A percentile compares a stretch with the other conserved stretches of the same genome.
phyloP scores from a whole-genome alignment of 768 basidiomycete genomes.

The Neoboletus magnificus region DNA sequence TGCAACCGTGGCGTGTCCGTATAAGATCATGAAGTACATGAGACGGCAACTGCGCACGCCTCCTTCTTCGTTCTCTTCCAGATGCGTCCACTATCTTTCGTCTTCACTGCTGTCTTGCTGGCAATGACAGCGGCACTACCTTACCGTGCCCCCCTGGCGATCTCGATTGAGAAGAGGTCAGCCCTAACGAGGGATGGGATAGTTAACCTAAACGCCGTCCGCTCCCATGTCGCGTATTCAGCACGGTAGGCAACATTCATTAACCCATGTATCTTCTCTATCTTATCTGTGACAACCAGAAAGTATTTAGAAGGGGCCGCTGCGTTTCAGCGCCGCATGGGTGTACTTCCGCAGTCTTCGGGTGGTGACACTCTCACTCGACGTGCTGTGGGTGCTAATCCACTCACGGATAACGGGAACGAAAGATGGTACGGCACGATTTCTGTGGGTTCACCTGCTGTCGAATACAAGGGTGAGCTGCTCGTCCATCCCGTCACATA shows the following conservation, averaged over 20 bases:
- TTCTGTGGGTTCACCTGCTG: slow-evolving; percentile 23
- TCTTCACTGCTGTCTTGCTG: slow-evolving; percentile 9
- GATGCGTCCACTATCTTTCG: slow-evolving; percentile 11
- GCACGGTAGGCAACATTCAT: slow-evolving; percentile 8
- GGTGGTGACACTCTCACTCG: neutral
- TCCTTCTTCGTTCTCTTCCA: neutral
- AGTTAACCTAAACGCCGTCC: slow-evolving; percentile 14
- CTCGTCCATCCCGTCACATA: neutral
- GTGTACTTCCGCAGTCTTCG: neutral
- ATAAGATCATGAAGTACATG: slow-evolving; percentile 4
- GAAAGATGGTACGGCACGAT: slow-evolving; percentile 25
- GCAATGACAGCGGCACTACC: slow-evolving; percentile 17
- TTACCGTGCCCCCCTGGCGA: slow-evolving; percentile 8
- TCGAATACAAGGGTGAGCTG: slow-evolving; percentile 18
- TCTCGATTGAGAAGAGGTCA: slow-evolving; percentile 18
- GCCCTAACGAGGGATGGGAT: slow-evolving; percentile 11
- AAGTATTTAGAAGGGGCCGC: slow-evolving; percentile 17
- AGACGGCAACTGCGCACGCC: neutral
- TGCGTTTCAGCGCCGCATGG: slow-evolving; percentile 5
- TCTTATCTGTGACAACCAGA: slow-evolving; percentile 12
- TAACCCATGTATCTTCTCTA: neutral
- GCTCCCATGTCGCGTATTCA: slow-evolving; percentile 13
- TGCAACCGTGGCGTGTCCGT: neutral
- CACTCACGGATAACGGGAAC: slow-evolving; percentile 16
- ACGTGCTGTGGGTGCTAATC: slow-evolving; percentile 6